A percentile compares a stretch with the other conserved stretches of the same genome.
Evolutionary conservation across 495 filamentous ascomycete genomes (phyloP).

Genomic region (Podospora bellae-mahoneyi): DNA sequence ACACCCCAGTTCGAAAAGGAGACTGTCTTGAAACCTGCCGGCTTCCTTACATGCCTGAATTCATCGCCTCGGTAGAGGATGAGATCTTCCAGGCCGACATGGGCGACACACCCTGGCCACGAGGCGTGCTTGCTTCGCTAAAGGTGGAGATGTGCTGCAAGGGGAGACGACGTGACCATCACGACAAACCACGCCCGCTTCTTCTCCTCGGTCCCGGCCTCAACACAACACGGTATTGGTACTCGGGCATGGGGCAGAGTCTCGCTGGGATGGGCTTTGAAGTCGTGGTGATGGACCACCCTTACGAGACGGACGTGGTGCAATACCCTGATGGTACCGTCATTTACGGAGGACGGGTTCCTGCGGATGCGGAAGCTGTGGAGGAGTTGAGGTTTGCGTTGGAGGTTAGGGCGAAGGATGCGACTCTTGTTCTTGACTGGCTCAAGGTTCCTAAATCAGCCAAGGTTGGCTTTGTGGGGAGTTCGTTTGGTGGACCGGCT

Average conservation of each 20-base stretch:
- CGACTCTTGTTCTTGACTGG: conserved; percentile 6
- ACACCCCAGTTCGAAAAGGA: conserved; percentile 1
- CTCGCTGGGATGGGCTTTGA: conserved; percentile 12
- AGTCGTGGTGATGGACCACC: conserved; percentile 11
- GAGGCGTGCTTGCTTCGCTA: neutral
- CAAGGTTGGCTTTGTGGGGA: conserved; percentile 8
- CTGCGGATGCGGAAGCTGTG: neutral
- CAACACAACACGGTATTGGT: conserved; percentile 9
- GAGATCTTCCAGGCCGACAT: neutral
- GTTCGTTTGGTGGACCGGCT: conserved; percentile 4
- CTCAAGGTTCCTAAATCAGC: neutral
- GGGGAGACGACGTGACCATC: neutral
- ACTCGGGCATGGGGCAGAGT: conserved; percentile 4
- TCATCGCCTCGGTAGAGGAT: neutral
- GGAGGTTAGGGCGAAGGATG: conserved; percentile 8
- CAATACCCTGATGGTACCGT: conserved; percentile 11
- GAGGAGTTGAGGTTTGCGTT: conserved; percentile 4
- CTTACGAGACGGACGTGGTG: conserved; percentile 14
- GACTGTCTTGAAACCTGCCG: neutral
- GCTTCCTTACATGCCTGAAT: neutral
- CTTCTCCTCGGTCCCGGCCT: neutral
- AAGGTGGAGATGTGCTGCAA: neutral
- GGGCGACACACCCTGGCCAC: neutral
- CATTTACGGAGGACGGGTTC: neutral
- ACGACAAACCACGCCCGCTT: neutral